Evolutionary conservation across 352 stramenopile species (phyloP).

Genomic region (Globisporangium echinulatum): DNA sequence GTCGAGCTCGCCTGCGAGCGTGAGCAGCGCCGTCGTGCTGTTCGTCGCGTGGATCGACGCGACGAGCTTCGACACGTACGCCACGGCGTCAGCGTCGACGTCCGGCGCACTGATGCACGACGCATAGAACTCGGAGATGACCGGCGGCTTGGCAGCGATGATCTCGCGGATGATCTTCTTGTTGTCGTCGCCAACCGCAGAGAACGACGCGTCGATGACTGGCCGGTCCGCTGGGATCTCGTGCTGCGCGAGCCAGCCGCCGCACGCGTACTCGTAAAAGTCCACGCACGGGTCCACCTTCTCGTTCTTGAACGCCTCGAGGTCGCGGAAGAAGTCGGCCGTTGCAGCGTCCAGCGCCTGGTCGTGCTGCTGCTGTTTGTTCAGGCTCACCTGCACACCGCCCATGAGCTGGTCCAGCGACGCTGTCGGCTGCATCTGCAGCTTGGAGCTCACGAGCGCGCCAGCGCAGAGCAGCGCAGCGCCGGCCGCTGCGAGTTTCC

Average conservation of each 20-base stretch:
- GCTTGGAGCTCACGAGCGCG: slow-evolving; percentile 17
- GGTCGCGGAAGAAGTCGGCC: slow-evolving; percentile 29
- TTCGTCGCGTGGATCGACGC: no score
- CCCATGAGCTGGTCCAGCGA: not conserved
- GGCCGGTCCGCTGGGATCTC: slow-evolving; percentile 41
- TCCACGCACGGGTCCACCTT: slow-evolving; percentile 58
- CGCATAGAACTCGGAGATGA: no score
- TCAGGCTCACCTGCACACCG: slow-evolving; percentile 1
- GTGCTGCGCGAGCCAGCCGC: slow-evolving; percentile 53
- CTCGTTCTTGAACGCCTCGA: slow-evolving; percentile 48
- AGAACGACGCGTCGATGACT: slow-evolving; percentile 51
- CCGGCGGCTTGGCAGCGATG: no score
- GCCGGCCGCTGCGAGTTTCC: slow-evolving; percentile 7
- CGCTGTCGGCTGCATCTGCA: not conserved
- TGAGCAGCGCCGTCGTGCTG: no score
- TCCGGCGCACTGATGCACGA: no score
- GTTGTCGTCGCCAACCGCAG: no score
- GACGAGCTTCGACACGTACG: no score
- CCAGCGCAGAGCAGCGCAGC: slow-evolving; percentile 22
- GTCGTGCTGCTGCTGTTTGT: no score
- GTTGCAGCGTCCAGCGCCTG: no score
- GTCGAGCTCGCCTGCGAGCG: no score
- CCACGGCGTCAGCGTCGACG: no score
- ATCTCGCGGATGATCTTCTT: no score
- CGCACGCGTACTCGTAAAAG: slow-evolving; percentile 75